Percentiles rank a stretch among this genome's conserved stretches.
phyloP scores from a whole-genome alignment of 805 yeast species.

The Candida manassasensis region DNA sequence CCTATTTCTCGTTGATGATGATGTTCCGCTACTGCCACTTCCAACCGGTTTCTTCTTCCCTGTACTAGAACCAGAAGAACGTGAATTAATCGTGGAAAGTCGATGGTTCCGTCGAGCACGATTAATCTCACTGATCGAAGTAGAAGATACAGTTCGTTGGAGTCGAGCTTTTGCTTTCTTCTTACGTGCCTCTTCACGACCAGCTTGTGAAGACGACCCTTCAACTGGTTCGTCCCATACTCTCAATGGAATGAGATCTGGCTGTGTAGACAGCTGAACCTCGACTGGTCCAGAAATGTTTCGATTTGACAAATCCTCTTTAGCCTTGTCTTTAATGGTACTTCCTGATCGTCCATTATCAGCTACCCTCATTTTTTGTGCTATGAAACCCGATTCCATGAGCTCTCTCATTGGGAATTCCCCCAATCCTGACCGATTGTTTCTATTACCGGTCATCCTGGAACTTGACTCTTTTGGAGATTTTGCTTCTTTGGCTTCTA shows the following conservation, averaged over 20 bases:
- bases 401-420: neutral
- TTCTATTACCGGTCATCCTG: too few relatives aligned
- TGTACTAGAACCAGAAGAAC: neutral
- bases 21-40: too few relatives aligned
- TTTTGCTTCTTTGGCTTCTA: too few relatives aligned
- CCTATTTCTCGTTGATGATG: too few relatives aligned
- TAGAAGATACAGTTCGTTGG: slow-evolving; percentile 1
- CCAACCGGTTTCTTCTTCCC: too few relatives aligned
- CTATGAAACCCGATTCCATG: neutral
- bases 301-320: neutral
- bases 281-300: slow-evolving; percentile 2
- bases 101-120: neutral
- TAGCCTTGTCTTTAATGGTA: neutral
- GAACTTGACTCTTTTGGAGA: too few relatives aligned
- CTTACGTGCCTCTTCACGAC: neutral
- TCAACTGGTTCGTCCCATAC: neutral
- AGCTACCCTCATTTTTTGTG: neutral
- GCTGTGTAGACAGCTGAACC: slow-evolving; percentile 2
- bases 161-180: neutral
- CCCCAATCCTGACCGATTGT: neutral
- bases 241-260: neutral
- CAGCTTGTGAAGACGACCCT: neutral
- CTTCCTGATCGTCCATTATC: neutral
- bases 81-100: neutral
- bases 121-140: neutral